phyloP scores from a whole-genome alignment of 257 asterid species.

The Solanum tacnaense region DNA sequence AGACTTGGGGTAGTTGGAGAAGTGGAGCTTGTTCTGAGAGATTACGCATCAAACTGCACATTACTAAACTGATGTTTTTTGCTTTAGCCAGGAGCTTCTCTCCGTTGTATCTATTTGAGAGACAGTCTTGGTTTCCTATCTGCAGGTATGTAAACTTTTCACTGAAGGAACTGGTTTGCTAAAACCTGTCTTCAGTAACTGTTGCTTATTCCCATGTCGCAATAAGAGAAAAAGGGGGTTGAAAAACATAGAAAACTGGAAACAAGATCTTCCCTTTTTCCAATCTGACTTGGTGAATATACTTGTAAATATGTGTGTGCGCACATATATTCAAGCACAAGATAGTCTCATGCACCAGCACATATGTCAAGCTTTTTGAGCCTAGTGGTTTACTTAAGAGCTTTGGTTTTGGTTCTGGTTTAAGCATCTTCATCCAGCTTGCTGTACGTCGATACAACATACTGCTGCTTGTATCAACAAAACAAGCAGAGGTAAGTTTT shows the following conservation, averaged over 20 bases:
- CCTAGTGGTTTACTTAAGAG: background rate
- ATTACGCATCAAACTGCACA: constrained; percentile 16
- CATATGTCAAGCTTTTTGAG: background rate
- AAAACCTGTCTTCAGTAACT: background rate
- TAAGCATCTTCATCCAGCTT: background rate
- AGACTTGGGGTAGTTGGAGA: constrained; percentile 73
- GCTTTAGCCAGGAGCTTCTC: background rate
- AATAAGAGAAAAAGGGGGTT: background rate
- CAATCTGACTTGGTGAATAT: background rate
- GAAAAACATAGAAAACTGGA: background rate
- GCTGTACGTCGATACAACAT: background rate
- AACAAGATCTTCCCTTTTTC: background rate
- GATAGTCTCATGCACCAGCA: background rate
- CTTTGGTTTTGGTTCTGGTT: background rate
- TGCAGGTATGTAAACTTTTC: background rate
- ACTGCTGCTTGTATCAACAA: background rate
- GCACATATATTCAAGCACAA: background rate
- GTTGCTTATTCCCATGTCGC: background rate
- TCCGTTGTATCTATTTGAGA: background rate
- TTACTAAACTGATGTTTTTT: background rate
- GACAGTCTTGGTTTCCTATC: background rate
- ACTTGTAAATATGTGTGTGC: background rate
- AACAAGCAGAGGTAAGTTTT: background rate
- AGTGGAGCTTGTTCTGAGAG: constrained; percentile 59
- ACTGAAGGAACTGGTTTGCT: background rate